Conservation (phyloP, 805 yeast species). For the Scheffersomyces ergatensis region DNA sequence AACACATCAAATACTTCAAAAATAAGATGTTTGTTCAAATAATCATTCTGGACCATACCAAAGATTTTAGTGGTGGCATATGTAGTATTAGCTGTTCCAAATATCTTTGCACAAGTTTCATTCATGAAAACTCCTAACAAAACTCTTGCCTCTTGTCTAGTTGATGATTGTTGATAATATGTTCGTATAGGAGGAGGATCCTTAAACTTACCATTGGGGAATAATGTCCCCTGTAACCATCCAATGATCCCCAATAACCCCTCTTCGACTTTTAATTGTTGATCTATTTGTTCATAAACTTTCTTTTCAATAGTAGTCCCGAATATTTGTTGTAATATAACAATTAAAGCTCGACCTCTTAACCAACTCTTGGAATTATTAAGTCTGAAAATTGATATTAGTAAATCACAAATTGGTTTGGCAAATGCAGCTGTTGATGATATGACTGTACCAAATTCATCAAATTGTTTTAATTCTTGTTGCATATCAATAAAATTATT, state of each 20-base stretch:
- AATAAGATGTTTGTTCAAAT: slow-evolving; percentile 62
- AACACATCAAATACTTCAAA: slow-evolving; percentile 59
- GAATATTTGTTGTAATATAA: slow-evolving; percentile 77
- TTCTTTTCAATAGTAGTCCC: slow-evolving; percentile 86
- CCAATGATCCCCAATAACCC: slow-evolving; percentile 38
- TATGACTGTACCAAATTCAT: slow-evolving; percentile 24
- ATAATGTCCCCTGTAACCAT: slow-evolving; percentile 22
- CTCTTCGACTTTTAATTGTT: slow-evolving; percentile 37
- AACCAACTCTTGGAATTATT: slow-evolving; percentile 70
- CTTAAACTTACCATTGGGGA: slow-evolving; percentile 49
- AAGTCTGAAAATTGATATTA: slow-evolving; percentile 67
- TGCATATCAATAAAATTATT: slow-evolving; percentile 48
- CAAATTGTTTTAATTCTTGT: slow-evolving; percentile 51
- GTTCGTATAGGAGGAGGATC: slow-evolving; percentile 47
- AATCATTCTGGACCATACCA: slow-evolving; percentile 70
- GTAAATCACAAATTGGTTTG: slow-evolving; percentile 76
- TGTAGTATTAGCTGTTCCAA: slow-evolving; percentile 64
- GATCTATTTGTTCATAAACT: slow-evolving; percentile 44
- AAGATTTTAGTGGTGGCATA: slow-evolving; percentile 62
- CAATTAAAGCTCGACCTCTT: slow-evolving; percentile 78
- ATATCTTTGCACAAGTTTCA: slow-evolving; percentile 68
- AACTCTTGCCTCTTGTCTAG: slow-evolving; percentile 56
- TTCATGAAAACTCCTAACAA: slow-evolving; percentile 56
- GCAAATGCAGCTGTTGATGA: slow-evolving; percentile 49
- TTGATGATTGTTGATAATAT: slow-evolving; percentile 46